phyloP scores from a whole-genome alignment of 768 basidiomycete genomes.

The Leucocoprinus sp. region DNA sequence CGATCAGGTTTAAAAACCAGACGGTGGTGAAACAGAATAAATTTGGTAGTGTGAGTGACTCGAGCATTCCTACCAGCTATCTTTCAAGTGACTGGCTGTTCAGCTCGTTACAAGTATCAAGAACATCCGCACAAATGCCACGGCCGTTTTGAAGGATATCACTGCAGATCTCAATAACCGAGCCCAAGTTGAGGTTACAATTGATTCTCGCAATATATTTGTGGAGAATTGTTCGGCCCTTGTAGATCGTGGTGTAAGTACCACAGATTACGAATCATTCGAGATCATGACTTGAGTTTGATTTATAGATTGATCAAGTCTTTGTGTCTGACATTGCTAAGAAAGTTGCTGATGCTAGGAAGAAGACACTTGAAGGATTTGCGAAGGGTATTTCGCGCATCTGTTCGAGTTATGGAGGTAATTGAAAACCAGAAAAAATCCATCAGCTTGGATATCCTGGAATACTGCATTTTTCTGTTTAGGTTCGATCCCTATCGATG shows the following conservation, averaged over 20 bases:
- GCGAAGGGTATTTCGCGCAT: conserved; percentile 62
- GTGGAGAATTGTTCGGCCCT: conserved; percentile 37
- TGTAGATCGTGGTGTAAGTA: conserved; percentile 29
- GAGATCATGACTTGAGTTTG: conserved; percentile 8
- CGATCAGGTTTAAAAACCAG: conserved; percentile 62
- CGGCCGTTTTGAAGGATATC: conserved; percentile 48
- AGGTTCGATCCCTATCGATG: not conserved
- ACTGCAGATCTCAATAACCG: conserved; percentile 41
- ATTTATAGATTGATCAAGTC: conserved; percentile 60
- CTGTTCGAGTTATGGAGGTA: conserved; percentile 27
- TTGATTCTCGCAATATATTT: conserved; percentile 44
- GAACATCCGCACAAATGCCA: conserved; percentile 44
- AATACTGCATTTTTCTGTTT: no score
- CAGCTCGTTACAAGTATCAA: conserved; percentile 67
- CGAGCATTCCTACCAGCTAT: not conserved
- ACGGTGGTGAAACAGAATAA: conserved; percentile 68
- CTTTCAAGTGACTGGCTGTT: not conserved
- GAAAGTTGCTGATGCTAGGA: conserved; percentile 60
- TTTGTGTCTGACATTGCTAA: conserved; percentile 54
- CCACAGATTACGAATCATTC: not conserved
- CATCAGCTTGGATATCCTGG: not conserved
- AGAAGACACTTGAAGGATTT: conserved; percentile 62
- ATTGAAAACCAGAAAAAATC: conserved; percentile 1
- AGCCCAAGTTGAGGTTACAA: conserved; percentile 42
- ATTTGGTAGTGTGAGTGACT: conserved; percentile 51